Evolutionary conservation across 2,329 filamentous ascomycete species (phyloP), one percentile per base, ranked within the genome.

Genomic region (Intubia oerlemansii): DNA sequence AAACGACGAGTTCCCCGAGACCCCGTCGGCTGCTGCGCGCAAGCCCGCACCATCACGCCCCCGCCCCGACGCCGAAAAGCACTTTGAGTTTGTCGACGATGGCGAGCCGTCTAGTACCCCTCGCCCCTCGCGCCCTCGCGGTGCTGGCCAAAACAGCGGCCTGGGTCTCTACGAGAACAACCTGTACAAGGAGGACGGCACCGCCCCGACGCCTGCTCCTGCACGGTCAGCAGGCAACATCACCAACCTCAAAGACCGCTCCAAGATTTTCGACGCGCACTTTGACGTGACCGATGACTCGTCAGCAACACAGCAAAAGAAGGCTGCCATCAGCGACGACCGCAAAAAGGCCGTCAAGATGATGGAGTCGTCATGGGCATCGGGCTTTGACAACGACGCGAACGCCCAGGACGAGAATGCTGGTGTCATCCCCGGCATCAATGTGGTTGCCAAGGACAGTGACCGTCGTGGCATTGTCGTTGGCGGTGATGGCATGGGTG

Each of bases 1-100:
- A 34, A 65, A 75, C 38, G 56, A 67, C 45, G 54, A 70, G 35
- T 52, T 65, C 25, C 48, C 50, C 21, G 59, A 65, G 21, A 70
- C 66, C 7, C 66, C 71, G 7, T 57, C 58, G 24, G 35, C 36
- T 17, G 32, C 33, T 1, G 14, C 32, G 4, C 64, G 63, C 38
- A 56, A 61, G 31, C 59, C 66, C 10, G 57, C 64, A 19, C 58
- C 66, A 21, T 54, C 61, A 41, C 76, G 76, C 45, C 62, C 76
- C 21, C 78, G 85, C 34, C 78, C 71, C 24, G 79, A 90, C 41
- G 73, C 76, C 12, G 71, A 84, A 44, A 54, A 70, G 2, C 81
- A 95, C 49, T 93, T 92, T 44, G 71, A 88, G 35, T 65, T 93
- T 42, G 58, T 66, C 30, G 84, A 95, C 44, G 72, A 84, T 32